Evolutionary conservation across 164 flowering plant species (phyloP), one percentile per base, ranked within the genome.

Genomic region (Stephania cephalantha): DNA sequence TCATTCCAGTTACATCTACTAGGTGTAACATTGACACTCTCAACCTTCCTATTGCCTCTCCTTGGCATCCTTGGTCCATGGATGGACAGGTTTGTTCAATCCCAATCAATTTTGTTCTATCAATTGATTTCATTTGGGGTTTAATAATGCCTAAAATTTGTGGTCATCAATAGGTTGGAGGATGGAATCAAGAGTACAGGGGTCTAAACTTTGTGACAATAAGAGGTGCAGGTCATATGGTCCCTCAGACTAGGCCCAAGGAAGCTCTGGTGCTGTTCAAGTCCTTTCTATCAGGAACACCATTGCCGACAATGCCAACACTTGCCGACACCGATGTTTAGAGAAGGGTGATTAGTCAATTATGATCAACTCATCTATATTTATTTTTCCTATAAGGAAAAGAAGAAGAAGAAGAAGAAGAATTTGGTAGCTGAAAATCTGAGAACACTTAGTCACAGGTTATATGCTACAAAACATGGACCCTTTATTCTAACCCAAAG

Each of bases 191-290:
- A 78, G 89, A 84, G 79, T 95, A 91, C 50, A 83, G 77, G 9
- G 97, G 98, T 31, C 88, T 95, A 10, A 91, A 87, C 8, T 88
- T 92, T 73, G 97, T 90, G 15, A 75, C 90, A 17, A 91, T 93
- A 68, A 91, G 98, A 73, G 98, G 98, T 74, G 98, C 98, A 68
- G 98, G 98, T 9, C 97, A 95, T 84, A 95, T 90, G 84, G 98
- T 95, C 25, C 90, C 97, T 71, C 83, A 91, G 68, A 93, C 90
- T 79, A 88, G 75, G 79, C 97, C 97, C 17, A 89, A 89, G 76
- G 82, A 73, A 70, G 92, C 97, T 79, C 86, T 95, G 15, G 72
- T 85, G 22, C 88, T 95, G 45, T 17, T 88, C 81, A 88, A 88
- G 81, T 75, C 91, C 46, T 95, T 88, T 84, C 58, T 93, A 55